phyloP scores from a whole-genome alignment of 768 basidiomycete genomes.

The Boletales sp. region DNA sequence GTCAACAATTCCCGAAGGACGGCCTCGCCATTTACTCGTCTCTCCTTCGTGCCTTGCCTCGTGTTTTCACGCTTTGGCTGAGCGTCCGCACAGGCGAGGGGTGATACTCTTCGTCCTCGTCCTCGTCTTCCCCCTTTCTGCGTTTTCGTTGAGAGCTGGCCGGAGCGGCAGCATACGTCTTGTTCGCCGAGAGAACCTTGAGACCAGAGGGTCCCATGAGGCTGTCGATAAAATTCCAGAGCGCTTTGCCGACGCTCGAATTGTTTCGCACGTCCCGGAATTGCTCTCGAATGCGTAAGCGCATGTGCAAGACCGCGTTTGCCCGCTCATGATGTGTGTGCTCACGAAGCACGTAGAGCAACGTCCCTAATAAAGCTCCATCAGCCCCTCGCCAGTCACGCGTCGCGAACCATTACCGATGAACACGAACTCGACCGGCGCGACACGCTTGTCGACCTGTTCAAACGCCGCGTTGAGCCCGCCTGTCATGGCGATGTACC shows the following conservation, averaged over 20 bases:
- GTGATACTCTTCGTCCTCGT: slow-evolving; percentile 47
- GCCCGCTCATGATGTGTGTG: slow-evolving; percentile 44
- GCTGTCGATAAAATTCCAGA: slow-evolving; percentile 57
- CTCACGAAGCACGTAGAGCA: slow-evolving; percentile 55
- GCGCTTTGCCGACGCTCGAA: slow-evolving; percentile 43
- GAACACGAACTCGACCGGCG: slow-evolving; percentile 78
- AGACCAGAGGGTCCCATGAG: slow-evolving; percentile 32
- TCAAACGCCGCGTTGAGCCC: slow-evolving; percentile 47
- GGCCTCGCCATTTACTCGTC: not conserved
- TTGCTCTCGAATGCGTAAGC: slow-evolving; percentile 49
- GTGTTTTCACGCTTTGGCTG: slow-evolving; percentile 39
- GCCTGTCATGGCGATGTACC: slow-evolving; percentile 44
- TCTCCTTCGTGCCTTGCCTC: slow-evolving; percentile 34
- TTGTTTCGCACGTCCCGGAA: slow-evolving; percentile 69
- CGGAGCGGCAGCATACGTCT: slow-evolving; percentile 2
- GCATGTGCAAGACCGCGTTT: slow-evolving; percentile 53
- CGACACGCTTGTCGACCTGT: slow-evolving; percentile 55
- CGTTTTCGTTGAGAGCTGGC: slow-evolving; percentile 29
- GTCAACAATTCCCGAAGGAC: not conserved
- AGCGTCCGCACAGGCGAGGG: slow-evolving; percentile 42
- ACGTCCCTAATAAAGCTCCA: slow-evolving; percentile 46
- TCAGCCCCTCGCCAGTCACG: not conserved
- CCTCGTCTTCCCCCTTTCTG: slow-evolving; percentile 26
- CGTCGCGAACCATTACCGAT: slow-evolving; percentile 48
- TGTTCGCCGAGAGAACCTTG: slow-evolving; percentile 27